phyloP scores from a whole-genome alignment of 2,329 filamentous ascomycete species.

The Aspergillus floridensis region DNA sequence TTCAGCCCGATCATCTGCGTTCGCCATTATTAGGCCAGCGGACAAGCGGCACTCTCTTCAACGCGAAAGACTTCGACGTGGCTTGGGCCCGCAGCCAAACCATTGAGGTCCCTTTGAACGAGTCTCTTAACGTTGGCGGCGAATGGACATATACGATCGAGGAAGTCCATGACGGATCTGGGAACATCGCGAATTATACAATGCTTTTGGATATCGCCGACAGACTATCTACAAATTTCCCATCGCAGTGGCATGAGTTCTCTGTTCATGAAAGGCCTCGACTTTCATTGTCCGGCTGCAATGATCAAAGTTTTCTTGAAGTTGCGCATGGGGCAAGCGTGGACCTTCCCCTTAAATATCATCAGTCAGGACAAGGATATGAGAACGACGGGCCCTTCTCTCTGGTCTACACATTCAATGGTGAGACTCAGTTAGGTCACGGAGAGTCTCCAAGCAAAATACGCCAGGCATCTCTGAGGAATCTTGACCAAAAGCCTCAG shows the following conservation, averaged over 20 bases:
- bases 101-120: conserved; percentile 81
- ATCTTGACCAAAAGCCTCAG: conserved; percentile 59
- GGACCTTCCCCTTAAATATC: conserved; percentile 69
- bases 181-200: conserved; percentile 76
- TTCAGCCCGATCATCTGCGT: conserved; percentile 81
- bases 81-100: conserved; percentile 76
- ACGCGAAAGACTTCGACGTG: conserved; percentile 52
- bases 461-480: conserved; percentile 57
- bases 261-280: conserved; percentile 82
- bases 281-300: conserved; percentile 69
- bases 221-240: conserved; percentile 55
- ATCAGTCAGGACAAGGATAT: conserved; percentile 57
- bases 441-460: conserved; percentile 57
- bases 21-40: conserved; percentile 70
- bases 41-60: conserved; percentile 57
- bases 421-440: conserved; percentile 70
- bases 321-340: conserved; percentile 71
- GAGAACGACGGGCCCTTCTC: conserved; percentile 65
- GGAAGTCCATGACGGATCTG: conserved; percentile 86
- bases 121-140: conserved; percentile 76
- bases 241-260: conserved; percentile 72
- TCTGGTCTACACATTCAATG: conserved; percentile 78
- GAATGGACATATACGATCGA: conserved; percentile 88
- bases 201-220: conserved; percentile 65
- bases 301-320: conserved; percentile 75